A percentile compares a stretch with the other conserved stretches of the same genome.
phyloP scores from a whole-genome alignment of 2,329 filamentous ascomycete species.

The Hypoxylon sp. region DNA sequence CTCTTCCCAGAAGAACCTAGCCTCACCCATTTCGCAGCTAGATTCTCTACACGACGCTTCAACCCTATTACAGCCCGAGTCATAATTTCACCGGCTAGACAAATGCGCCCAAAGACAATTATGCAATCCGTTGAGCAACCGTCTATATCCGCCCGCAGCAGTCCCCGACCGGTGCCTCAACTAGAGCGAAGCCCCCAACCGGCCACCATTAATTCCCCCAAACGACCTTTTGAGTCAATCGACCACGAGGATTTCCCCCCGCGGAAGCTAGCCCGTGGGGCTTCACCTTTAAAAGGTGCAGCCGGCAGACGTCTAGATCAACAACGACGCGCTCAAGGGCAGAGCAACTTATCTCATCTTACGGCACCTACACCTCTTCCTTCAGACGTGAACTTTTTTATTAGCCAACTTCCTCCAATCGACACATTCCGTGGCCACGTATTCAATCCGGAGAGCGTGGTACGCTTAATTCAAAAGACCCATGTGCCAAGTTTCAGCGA shows the following conservation, averaged over 20 bases:
- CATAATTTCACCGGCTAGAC: slow-evolving; percentile 84
- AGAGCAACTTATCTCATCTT: slow-evolving; percentile 56
- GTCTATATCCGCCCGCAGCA: slow-evolving; percentile 60
- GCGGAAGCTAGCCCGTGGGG: slow-evolving; percentile 89
- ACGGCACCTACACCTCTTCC: slow-evolving; percentile 76
- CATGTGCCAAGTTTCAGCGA: slow-evolving; percentile 73
- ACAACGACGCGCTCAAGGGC: slow-evolving; percentile 71
- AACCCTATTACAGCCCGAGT: slow-evolving; percentile 86
- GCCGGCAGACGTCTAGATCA: slow-evolving; percentile 88
- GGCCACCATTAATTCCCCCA: slow-evolving; percentile 68
- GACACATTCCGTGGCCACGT: slow-evolving; percentile 79
- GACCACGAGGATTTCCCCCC: slow-evolving; percentile 83
- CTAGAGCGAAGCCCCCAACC: slow-evolving; percentile 61
- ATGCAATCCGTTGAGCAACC: slow-evolving; percentile 69
- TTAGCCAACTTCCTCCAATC: slow-evolving; percentile 81
- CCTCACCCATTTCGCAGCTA: slow-evolving; percentile 80
- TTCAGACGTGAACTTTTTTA: slow-evolving; percentile 73
- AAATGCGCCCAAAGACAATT: slow-evolving; percentile 77
- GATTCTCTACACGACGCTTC: slow-evolving; percentile 81
- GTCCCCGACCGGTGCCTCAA: slow-evolving; percentile 57
- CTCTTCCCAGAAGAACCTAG: slow-evolving; percentile 91
- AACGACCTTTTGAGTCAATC: slow-evolving; percentile 74
- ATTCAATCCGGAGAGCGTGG: slow-evolving; percentile 79
- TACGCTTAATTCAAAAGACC: slow-evolving; percentile 78
- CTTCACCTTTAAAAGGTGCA: slow-evolving; percentile 91